A percentile compares a stretch with the other conserved stretches of the same genome.
phyloP scores from a whole-genome alignment of 164 flowering plant species.

The Piper betle region DNA sequence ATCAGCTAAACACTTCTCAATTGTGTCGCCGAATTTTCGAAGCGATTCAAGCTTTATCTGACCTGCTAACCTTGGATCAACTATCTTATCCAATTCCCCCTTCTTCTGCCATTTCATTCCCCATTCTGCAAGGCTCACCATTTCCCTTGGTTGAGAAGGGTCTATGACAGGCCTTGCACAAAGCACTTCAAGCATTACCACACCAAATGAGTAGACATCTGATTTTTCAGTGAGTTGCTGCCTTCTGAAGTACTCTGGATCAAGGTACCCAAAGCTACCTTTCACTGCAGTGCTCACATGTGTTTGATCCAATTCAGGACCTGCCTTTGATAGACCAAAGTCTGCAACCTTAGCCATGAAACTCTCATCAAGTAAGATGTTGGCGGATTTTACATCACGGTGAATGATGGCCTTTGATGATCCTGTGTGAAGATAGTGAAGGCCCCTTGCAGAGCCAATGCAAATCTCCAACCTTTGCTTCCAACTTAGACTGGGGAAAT shows the following conservation, averaged over 20 bases:
- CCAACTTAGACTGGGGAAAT: conserved; percentile 50
- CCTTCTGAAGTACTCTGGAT: conserved; percentile 73
- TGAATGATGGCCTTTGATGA: conserved; percentile 64
- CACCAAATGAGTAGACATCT: conserved; percentile 87
- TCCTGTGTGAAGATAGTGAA: conserved; percentile 88
- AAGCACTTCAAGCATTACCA: conserved; percentile 67
- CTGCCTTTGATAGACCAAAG: conserved; percentile 73
- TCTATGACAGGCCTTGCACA: conserved; percentile 84
- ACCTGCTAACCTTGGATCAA: conserved; percentile 44
- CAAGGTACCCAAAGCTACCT: conserved; percentile 88
- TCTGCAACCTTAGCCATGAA: conserved; percentile 84
- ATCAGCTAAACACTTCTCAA: conserved; percentile 71
- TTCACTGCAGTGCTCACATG: conserved; percentile 85
- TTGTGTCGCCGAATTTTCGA: conserved; percentile 51
- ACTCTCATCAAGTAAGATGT: conserved; percentile 69
- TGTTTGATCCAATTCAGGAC: conserved; percentile 65
- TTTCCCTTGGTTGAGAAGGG: conserved; percentile 60
- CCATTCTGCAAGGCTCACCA: conserved; percentile 69
- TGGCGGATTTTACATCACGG: conserved; percentile 85
- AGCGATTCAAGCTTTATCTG: conserved; percentile 42
- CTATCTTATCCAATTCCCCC: conserved; percentile 41
- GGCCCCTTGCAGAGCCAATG: conserved; percentile 74
- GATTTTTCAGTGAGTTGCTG: conserved; percentile 80
- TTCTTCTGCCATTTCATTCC: conserved; percentile 32
- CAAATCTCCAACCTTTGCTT: conserved; percentile 71